Evolutionary conservation across 805 yeast genomes (phyloP), one percentile per base, ranked within the genome.

Genomic region (Metschnikowia anglica): DNA sequence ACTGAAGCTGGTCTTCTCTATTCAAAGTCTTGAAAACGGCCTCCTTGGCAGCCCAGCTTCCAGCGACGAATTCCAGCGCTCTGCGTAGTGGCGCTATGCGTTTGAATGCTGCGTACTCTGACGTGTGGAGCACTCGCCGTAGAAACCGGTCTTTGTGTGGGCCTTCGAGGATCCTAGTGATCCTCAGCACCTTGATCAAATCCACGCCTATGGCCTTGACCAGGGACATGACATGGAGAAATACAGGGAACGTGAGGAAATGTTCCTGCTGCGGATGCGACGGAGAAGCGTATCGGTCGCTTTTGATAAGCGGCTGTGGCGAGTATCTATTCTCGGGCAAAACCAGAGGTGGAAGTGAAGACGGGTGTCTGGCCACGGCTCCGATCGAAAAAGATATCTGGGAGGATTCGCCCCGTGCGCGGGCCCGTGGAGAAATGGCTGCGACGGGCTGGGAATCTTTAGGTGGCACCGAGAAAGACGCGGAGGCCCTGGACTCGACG

Each of bases 41-140:
- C 53, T 86, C 95, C 51, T 86, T 86, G 7, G 77, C 65, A 8
- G 88, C 82, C 95, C 95, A 86, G 15, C 62, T 52, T 2, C 80
- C 78, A 1, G 87, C 76, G 15, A 85, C 58, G 3, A 68, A 55
- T 26, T 57, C 56, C 29, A 7, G 66, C 59, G 30, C 68, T 7
- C 54, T 48, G 1, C 52, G 56, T 1, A 54, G 2, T 37, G 20
- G 10, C 24, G 12, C 13, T 11, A 23, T 12, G 17, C 48, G 23
- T 3, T 48, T 37, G 39, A 74, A 73, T 3, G 40, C 44, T 2
- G 73, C 58, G 10, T 52, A 39, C 46, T 73, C 63, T 56, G 77
- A 80, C 15, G 72, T 70, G 56, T 85, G 82, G 24, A 85, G 68
- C 1, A 85, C 66, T 17, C 83, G 61, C 19, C 34, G 45, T 1